Evolutionary conservation across 352 stramenopile species (phyloP).

Genomic region (Phytopythium mirpurense): DNA sequence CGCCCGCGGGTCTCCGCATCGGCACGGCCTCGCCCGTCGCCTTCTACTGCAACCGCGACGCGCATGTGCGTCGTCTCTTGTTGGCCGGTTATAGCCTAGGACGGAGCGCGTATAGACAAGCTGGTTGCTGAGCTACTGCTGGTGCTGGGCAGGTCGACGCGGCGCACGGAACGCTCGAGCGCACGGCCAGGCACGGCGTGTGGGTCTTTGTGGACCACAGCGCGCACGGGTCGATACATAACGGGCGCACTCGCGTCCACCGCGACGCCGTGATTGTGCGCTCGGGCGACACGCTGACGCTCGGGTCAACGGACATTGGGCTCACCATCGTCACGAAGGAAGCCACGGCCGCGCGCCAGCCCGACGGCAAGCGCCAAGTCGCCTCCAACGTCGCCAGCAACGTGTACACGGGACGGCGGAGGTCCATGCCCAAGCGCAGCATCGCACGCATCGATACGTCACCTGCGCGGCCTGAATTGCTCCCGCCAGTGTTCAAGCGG

Average conservation of each 20-base stretch:
- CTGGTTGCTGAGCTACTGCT: not conserved
- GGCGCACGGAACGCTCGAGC: constrained; percentile 48
- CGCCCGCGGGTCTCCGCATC: not conserved
- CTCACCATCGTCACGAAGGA: constrained; percentile 21
- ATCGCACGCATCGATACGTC: constrained; percentile 27
- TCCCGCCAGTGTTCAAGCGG: constrained; percentile 1
- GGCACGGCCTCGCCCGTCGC: constrained; percentile 3
- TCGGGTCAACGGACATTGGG: constrained; percentile 53
- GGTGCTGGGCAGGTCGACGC: constrained; percentile 13
- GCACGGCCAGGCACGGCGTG: constrained; percentile 34
- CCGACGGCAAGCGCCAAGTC: constrained; percentile 6
- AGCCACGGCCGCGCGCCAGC: constrained; percentile 7
- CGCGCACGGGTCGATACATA: constrained; percentile 34
- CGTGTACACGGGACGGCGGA: constrained; percentile 3
- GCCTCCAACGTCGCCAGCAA: constrained; percentile 9
- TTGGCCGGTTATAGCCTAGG: not conserved
- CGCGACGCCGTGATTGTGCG: constrained; percentile 45
- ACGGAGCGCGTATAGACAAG: too few species aligned
- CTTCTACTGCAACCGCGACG: constrained; percentile 6
- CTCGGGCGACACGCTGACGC: constrained; percentile 44
- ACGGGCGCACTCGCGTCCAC: constrained; percentile 34
- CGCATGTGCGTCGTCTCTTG: not conserved
- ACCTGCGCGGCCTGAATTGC: not conserved
- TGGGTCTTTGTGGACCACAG: constrained; percentile 84
- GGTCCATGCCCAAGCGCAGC: constrained; percentile 17